Base-by-base conservation (phyloP, 1,139 yeast species). In the Geotrichum bryndzae region DNA sequence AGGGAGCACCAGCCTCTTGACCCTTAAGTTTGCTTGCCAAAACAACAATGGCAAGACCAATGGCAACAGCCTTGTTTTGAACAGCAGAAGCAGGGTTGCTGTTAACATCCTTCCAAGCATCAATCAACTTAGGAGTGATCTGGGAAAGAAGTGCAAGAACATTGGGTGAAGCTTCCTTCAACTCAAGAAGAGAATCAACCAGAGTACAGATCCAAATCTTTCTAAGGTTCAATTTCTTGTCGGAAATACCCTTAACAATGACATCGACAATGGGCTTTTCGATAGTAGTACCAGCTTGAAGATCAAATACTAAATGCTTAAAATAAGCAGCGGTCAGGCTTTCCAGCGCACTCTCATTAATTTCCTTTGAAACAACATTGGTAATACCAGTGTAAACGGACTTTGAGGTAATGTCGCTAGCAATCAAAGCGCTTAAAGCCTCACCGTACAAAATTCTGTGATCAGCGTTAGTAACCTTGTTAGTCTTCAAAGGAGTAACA, bases 151-250 rank as follows among this genome's bases (percentile, higher is more conserved):
- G 45, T 18, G 27, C 59, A 38, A 51, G 50, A 38, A 57, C 33
- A n/a, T 51, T 56, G 54, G 54, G 51, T 10, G 61, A 60, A 23
- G 53, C 61, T 57, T 57, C 68, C 61, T 63, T 68, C 57, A 57
- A 31, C 2, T 59, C 54, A 5, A 68, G 56, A 1, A 75, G 56
- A 5, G 69, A 68, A 3, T 74, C 69, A 15, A 84, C 87, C 41
- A 86, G 70, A 7, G 83, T 77, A 46, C 80, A 72, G 59, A 82
- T 80, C 98, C 98, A 94, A 29, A 84, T 76, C 68, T 83, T 84
- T 67, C 87, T 82, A 50, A 89, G 73, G 48, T 81, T 82, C 11
- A 81, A 74, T 66, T 88, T 88, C 67, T 88, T 81, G 48, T 89
- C 94, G 15, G 75, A 70, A 18, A 91, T 76, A 0, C 97, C 97